A percentile compares a stretch with the other conserved stretches of the same genome.
Conservation (phyloP, 352 stramenopile genomes). For the Globisporangium abappressorium region DNA sequence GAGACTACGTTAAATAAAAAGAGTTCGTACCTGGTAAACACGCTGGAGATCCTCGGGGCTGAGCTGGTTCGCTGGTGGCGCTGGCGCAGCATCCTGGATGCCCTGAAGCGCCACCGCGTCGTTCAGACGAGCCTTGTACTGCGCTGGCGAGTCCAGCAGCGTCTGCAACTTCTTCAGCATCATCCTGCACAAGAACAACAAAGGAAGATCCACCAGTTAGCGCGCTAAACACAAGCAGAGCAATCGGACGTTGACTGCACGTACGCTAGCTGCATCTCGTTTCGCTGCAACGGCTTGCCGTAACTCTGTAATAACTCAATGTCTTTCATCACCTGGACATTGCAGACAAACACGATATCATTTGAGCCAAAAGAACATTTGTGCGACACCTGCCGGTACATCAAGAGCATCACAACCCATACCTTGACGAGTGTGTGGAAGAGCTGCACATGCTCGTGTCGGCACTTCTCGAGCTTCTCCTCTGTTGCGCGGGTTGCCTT, state of each 20-base stretch:
- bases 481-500: conserved; percentile 74
- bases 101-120: conserved; percentile 71
- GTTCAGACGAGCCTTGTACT: conserved; percentile 87
- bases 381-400: background rate
- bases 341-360: conserved; percentile 5
- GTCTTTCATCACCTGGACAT: conserved; percentile 76
- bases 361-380: background rate
- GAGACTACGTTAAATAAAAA: background rate
- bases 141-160: conserved; percentile 71
- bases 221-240: conserved; percentile 1
- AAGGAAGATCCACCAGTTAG: conserved; percentile 2
- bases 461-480: conserved; percentile 83
- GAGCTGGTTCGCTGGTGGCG: conserved; percentile 42
- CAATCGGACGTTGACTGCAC: conserved; percentile 22
- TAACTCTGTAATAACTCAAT: conserved; percentile 86
- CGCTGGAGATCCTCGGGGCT: conserved; percentile 73
- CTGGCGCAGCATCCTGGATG: conserved; percentile 53
- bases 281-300: conserved; percentile 75
- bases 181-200: conserved; percentile 33
- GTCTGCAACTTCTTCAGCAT: conserved; percentile 83
- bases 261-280: conserved; percentile 79
- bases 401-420: background rate
- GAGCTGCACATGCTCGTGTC: conserved; percentile 80
- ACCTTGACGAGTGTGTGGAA: conserved; percentile 83
- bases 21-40: conserved; percentile 55